Evolutionary conservation across 108 stramenopile species (phyloP).

Genomic region (Fistulifera pelliculosa): DNA sequence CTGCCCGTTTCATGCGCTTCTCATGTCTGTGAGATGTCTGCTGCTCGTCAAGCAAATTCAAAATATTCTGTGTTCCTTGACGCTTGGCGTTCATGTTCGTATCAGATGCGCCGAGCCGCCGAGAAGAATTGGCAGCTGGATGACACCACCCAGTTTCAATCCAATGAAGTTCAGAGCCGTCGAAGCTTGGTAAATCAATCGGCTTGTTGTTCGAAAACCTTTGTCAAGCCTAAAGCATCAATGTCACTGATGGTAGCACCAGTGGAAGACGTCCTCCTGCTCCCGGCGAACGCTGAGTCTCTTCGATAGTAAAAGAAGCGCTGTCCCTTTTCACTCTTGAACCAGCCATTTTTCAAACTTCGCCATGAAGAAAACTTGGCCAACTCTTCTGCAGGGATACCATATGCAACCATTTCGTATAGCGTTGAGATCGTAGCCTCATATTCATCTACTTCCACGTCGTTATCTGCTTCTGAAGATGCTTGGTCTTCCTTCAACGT

Average conservation of each 20-base stretch:
- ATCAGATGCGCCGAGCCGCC: not conserved
- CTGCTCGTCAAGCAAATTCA: conserved; percentile 9
- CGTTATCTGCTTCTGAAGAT: conserved; percentile 15
- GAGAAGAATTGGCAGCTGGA: conserved; percentile 31
- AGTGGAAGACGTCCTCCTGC: conserved; percentile 24
- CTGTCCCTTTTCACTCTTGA: conserved; percentile 55
- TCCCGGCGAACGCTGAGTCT: conserved; percentile 65
- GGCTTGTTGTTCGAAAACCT: not conserved
- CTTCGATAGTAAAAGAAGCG: conserved; percentile 63
- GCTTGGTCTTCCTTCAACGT: conserved; percentile 17
- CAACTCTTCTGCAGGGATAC: conserved; percentile 69
- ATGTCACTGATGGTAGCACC: conserved; percentile 32
- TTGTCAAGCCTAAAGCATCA: conserved; percentile 21
- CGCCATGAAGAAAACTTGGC: conserved; percentile 65
- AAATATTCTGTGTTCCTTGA: not conserved
- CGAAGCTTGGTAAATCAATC: not conserved
- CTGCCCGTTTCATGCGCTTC: conserved; percentile 45
- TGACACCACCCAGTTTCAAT: conserved; percentile 65
- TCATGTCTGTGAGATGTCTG: not conserved
- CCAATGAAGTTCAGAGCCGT: conserved; percentile 7
- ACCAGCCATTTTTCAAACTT: conserved; percentile 65
- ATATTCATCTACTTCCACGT: conserved; percentile 49
- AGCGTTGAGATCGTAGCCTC: conserved; percentile 78
- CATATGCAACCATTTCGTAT: conserved; percentile 85
- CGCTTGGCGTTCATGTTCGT: not conserved